Percentiles rank a stretch among this genome's conserved stretches.
Evolutionary conservation across 805 yeast species (phyloP).

Genomic region (Candida argentea): DNA sequence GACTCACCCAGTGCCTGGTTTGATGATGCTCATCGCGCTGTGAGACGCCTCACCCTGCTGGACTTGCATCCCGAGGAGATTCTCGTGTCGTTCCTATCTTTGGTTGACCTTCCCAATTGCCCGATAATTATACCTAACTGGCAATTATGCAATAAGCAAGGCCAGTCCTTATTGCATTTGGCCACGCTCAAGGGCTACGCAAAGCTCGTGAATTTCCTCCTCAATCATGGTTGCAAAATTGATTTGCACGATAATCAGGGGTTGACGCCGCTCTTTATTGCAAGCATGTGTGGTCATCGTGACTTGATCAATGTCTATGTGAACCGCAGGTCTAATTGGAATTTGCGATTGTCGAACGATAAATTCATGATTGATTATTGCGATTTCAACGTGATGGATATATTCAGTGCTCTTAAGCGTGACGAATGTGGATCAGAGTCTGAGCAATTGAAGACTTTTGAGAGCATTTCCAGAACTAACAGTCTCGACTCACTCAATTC

Average conservation of each 20-base stretch:
- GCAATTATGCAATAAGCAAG: constrained; percentile 72
- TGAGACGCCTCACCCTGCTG: constrained; percentile 35
- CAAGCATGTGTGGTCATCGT: constrained; percentile 65
- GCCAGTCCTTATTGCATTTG: constrained; percentile 82
- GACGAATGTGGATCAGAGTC: constrained; percentile 4
- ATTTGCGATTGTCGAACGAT: constrained; percentile 43
- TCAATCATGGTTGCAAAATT: constrained; percentile 57
- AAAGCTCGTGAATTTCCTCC: constrained; percentile 49
- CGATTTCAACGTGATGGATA: constrained; percentile 34
- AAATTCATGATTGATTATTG: constrained; percentile 30
- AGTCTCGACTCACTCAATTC: constrained; percentile 33
- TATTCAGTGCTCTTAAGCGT: constrained; percentile 20
- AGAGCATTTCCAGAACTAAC: constrained; percentile 18
- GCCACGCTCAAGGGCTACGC: constrained; percentile 69
- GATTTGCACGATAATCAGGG: constrained; percentile 74
- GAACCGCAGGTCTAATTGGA: constrained; percentile 53
- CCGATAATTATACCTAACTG: constrained; percentile 58
- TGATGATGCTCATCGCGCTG: constrained; percentile 41
- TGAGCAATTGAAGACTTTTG: constrained; percentile 5
- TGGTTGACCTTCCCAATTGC: constrained; percentile 59
- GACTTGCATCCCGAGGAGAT: constrained; percentile 40
- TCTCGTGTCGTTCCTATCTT: constrained; percentile 38
- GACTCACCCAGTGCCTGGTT: constrained; percentile 35
- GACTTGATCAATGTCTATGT: constrained; percentile 52
- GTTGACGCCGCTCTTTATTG: constrained; percentile 80